Percentiles rank a stretch among this genome's conserved stretches.
Conservation (phyloP, 225 moss, liverwort and hornwort genomes). For the Polytrichum commune region DNA sequence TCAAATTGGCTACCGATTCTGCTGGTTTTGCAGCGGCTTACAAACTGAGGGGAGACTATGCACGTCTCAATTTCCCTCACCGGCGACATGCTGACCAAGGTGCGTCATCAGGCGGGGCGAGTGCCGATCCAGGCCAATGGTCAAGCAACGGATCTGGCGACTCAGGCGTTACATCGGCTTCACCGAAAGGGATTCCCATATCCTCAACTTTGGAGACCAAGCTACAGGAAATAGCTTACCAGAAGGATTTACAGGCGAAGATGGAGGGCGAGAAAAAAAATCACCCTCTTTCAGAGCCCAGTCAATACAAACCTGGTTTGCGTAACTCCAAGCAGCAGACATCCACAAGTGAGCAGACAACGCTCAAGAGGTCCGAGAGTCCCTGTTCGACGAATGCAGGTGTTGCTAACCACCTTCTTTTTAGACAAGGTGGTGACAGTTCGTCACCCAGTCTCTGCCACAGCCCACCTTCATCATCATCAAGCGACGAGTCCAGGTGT, state of each 20-base stretch:
- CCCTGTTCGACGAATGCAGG: constrained; percentile 1
- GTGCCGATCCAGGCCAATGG: constrained; percentile 8
- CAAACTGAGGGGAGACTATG: constrained; percentile 79
- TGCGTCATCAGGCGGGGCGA: constrained; percentile 22
- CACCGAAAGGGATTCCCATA: constrained; percentile 25
- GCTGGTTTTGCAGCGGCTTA: constrained; percentile 49
- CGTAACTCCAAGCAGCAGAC: background rate
- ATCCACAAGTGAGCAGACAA: constrained; percentile 3
- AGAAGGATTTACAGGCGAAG: constrained; percentile 44
- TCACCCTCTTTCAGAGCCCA: constrained; percentile 41
- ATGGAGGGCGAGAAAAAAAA: constrained; percentile 33
- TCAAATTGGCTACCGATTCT: background rate
- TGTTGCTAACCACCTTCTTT: constrained; percentile 36
- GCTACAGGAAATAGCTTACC: constrained; percentile 66
- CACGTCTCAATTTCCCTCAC: constrained; percentile 79
- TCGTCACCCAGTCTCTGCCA: constrained; percentile 39
- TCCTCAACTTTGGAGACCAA: constrained; percentile 64
- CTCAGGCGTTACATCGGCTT: constrained; percentile 21
- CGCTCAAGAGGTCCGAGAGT: constrained; percentile 11
- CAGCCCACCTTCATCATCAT: constrained; percentile 31
- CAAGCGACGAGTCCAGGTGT: constrained; percentile 40
- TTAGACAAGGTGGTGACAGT: constrained; percentile 46
- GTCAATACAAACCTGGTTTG: constrained; percentile 13
- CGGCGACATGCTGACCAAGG: constrained; percentile 41
- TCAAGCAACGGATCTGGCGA: constrained; percentile 24